Evolutionary conservation across 2,329 filamentous ascomycete species (phyloP), one percentile per base, ranked within the genome.

Genomic region (Penicillium sclerotigenum): DNA sequence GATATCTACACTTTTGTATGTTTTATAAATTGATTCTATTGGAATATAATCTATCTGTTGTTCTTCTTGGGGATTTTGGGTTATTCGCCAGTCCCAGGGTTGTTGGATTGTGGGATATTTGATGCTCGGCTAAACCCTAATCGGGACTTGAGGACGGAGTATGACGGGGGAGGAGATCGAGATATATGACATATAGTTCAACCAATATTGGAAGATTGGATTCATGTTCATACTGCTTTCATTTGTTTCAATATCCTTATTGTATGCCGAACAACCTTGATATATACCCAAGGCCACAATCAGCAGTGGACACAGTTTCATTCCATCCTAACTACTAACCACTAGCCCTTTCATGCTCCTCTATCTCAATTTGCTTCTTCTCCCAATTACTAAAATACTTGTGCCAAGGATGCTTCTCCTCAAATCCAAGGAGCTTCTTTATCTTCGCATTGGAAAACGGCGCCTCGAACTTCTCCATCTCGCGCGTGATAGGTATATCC

Each of bases 371-470:
- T 46, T 49, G 18, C 26, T 54, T 60, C 54, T 57, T 57, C 47
- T 62, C 61, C 59, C 61, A 62, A 33, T 54, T 37, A 11, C 20
- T 57, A 43, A 60, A 63, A 48, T 64, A 63, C 10, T 59, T 59
- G 10, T 34, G 51, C 61, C 60, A 65, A 9, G 47, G 57, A 68
- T 86, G 83, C 53, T 81, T 76, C 62, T 87, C 83, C 67, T 78
- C 77, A 65, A 84, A 86, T 0, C 83, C 82, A 49, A 87, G 64
- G 46, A 85, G 73, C 48, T 81, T 77, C 51, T 76, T 77, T 38
- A 84, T 83, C 75, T 86, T 87, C 59, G 74, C 73, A 67, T 87
- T 87, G 38, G 79, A 83, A 67, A 87, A 69, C 18, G 83, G 84
- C 3, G 82, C 83, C 70, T 87, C 84, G 64, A 72, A 82, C 60